Evolutionary conservation across 164 flowering plant genomes (phyloP), one percentile per base, ranked within the genome.

Genomic region (Chimonanthus salicifolius): DNA sequence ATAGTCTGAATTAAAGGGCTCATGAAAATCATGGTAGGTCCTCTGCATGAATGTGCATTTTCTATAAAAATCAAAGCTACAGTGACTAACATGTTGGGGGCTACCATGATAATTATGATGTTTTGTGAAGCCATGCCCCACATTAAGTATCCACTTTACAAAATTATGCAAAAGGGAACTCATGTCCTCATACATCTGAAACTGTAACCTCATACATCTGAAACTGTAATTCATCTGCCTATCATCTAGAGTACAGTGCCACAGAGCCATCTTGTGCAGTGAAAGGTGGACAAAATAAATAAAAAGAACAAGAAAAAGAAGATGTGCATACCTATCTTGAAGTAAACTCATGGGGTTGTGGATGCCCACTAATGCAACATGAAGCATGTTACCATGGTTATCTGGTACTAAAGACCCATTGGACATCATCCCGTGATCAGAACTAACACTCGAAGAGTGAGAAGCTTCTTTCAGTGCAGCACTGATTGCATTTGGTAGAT

Each of bases 301-400:
- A n/a, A 4, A 16, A 10, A 48, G 51, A 48, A n/a, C 18, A n/a
- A 47, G 5, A 6, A 21, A 68, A 43, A 47, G 33, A 50, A 13
- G 64, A 15, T 10, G 58, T 9, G 70, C 51, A 10, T 86, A 96
- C 99, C 99, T 96, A 80, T 96, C 99, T 82, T 96, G 99, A 73
- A 96, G 95, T 78, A 83, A 81, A 83, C 97, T 91, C 99, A 96
- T 96, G 74, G 82, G 99, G 74, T 94, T 94, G 84, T 88, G 92
- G 83, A 96, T 89, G 77, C 99, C 98, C 49, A 83, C 97, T 78
- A 96, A 78, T 44, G 97, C 93, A 71, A 96, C 87, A 79, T 96
- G 99, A 83, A 96, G 83, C 97, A 96, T 92, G 74, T 96, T 91
- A 67, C 93, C 93, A 87, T 77, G 84, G 77, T 76, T 79, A 72